phyloP scores from a whole-genome alignment of 2,329 filamentous ascomycete genomes.

The Orbilia quercus region DNA sequence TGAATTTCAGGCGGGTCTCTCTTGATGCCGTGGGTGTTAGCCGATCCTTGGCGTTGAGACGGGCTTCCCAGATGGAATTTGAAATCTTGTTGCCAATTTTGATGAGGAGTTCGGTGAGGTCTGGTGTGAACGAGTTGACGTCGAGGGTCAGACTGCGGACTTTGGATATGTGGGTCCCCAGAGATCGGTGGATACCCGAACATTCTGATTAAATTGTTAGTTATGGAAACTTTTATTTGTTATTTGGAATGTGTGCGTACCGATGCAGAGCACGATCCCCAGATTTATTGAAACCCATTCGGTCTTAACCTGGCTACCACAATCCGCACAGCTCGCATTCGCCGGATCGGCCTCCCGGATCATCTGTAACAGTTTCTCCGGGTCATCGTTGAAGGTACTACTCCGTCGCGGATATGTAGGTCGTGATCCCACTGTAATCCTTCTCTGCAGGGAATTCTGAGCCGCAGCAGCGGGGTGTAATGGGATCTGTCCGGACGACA shows the following conservation, averaged over 20 bases:
- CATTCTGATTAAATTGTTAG: no score
- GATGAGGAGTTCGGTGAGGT: slow-evolving; percentile 93
- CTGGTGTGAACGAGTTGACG: slow-evolving; percentile 93
- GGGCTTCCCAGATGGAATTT: slow-evolving; percentile 96
- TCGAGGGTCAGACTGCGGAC: slow-evolving; percentile 94
- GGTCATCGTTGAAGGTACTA: slow-evolving; percentile 81
- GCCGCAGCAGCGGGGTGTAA: slow-evolving; percentile 59
- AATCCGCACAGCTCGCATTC: slow-evolving; percentile 94
- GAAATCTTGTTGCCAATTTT: slow-evolving; percentile 93
- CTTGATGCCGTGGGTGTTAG: slow-evolving; percentile 80
- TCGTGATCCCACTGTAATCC: slow-evolving; percentile 90
- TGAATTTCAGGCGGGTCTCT: slow-evolving; percentile 92
- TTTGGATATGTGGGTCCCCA: slow-evolving; percentile 98
- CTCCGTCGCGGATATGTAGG: slow-evolving; percentile 78
- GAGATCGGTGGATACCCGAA: slow-evolving; percentile 93
- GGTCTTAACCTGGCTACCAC: slow-evolving; percentile 88
- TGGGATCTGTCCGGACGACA: slow-evolving; percentile 58
- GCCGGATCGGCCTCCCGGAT: slow-evolving; percentile 90
- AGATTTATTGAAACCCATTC: slow-evolving; percentile 99
- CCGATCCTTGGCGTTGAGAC: slow-evolving; percentile 78
- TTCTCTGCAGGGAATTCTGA: slow-evolving; percentile 76
- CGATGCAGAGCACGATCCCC: slow-evolving; percentile 84
- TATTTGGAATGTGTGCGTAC: slow-evolving; percentile 55
- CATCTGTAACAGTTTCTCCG: slow-evolving; percentile 85
- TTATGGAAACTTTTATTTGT: no score